Percentiles rank a stretch among this genome's conserved stretches.
These are phyloP conservation scores for Coriaria nepalensis DNA, from an alignment of 306 rosid genomes.

Conservation along the genomic window DNA sequence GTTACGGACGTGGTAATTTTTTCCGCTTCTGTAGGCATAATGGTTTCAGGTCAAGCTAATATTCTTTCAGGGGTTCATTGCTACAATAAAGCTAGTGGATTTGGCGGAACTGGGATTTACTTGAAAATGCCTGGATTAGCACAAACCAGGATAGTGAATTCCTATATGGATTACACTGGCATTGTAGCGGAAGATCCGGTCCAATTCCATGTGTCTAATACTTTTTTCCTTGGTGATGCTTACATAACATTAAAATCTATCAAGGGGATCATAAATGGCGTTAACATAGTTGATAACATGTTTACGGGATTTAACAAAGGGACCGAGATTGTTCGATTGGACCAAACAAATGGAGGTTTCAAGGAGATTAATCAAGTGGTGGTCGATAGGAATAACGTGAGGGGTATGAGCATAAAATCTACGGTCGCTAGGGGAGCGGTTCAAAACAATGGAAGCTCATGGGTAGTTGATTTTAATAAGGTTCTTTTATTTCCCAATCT, in stretches of 20 bases:
- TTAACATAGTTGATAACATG: slow-evolving; percentile 26
- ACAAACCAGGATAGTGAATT: slow-evolving; percentile 23
- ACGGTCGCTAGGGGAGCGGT: slow-evolving; percentile 25
- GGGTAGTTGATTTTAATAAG: slow-evolving; percentile 24
- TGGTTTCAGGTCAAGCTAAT: slow-evolving; percentile 30
- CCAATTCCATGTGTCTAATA: slow-evolving; percentile 23
- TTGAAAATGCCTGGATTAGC: slow-evolving; percentile 25
- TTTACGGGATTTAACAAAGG: slow-evolving; percentile 31
- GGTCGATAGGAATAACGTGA: slow-evolving; percentile 24
- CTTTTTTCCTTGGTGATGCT: slow-evolving; percentile 32
- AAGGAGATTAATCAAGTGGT: slow-evolving; percentile 21
- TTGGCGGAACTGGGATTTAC: slow-evolving; percentile 27
- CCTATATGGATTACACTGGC: slow-evolving; percentile 29
- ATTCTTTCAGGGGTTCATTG: slow-evolving; percentile 30
- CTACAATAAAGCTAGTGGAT: slow-evolving; percentile 27
- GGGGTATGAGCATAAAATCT: slow-evolving; percentile 23
- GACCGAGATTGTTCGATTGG: slow-evolving; percentile 18
- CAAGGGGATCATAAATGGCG: slow-evolving; percentile 19
- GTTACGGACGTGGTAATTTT: slow-evolving; percentile 27
- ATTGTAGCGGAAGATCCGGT: slow-evolving; percentile 33
- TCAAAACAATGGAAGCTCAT: slow-evolving; percentile 19
- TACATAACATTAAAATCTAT: slow-evolving; percentile 19
- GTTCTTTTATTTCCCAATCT: slow-evolving; percentile 23
- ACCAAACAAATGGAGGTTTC: slow-evolving; percentile 18
- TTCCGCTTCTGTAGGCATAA: slow-evolving; percentile 23